A percentile compares a stretch with the other conserved stretches of the same genome.
Conservation (phyloP, 768 basidiomycete species). For the Hortiboletus campestris region DNA sequence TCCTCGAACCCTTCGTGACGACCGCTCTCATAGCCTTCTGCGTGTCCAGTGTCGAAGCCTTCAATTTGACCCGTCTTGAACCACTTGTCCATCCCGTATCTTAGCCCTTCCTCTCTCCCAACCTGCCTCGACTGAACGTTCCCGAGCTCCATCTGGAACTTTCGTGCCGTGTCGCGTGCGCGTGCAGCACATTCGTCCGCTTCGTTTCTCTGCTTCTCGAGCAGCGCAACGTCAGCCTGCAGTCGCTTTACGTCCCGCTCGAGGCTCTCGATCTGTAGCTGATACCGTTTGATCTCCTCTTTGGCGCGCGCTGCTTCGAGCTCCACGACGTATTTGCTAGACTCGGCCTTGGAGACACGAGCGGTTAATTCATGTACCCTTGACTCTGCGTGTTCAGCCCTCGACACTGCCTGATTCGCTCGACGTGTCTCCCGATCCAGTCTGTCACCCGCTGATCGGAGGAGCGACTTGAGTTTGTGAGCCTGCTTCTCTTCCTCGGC, state of each 20-base stretch:
- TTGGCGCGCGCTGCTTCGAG: slow-evolving; percentile 40
- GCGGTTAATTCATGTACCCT: slow-evolving; percentile 41
- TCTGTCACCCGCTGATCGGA: slow-evolving; percentile 50
- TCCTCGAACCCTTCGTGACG: slow-evolving; percentile 40
- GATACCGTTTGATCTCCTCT: slow-evolving; percentile 47
- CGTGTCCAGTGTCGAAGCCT: slow-evolving; percentile 46
- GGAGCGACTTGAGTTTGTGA: slow-evolving; percentile 51
- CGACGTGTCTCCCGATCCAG: slow-evolving; percentile 56
- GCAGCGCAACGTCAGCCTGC: slow-evolving; percentile 26
- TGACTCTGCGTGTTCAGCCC: slow-evolving; percentile 53
- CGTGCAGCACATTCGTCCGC: slow-evolving; percentile 45
- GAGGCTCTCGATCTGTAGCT: slow-evolving; percentile 45
- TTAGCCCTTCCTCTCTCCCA: slow-evolving; percentile 42
- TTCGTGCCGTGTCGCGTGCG: slow-evolving; percentile 43
- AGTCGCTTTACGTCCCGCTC: slow-evolving; percentile 44
- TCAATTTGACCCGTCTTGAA: slow-evolving; percentile 45
- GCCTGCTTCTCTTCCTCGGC: slow-evolving; percentile 58
- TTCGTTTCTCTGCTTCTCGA: slow-evolving; percentile 38
- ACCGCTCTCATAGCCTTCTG: slow-evolving; percentile 47
- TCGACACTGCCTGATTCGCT: slow-evolving; percentile 48
- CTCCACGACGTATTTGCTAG: slow-evolving; percentile 38
- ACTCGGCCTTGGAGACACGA: slow-evolving; percentile 42
- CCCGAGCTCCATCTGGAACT: slow-evolving; percentile 42
- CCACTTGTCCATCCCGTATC: slow-evolving; percentile 41
- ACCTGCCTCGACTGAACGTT: slow-evolving; percentile 45